phyloP scores from a whole-genome alignment of 1,284 basidiomycete genomes.

The Meripilus lineatus region DNA sequence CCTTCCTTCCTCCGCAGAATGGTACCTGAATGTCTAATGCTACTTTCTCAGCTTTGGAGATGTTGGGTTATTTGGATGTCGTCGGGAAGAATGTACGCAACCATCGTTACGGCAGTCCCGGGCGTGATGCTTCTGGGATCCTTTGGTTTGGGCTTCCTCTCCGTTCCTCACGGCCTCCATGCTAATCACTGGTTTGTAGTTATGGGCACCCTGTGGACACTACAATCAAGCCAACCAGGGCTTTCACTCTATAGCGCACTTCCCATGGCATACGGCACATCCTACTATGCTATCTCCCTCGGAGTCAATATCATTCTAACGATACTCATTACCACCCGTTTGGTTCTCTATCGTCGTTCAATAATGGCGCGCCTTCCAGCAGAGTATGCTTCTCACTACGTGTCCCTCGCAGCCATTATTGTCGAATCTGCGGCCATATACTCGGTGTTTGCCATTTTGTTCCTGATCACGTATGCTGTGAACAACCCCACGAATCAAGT shows the following conservation, averaged over 20 bases:
- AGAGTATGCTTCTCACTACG: constrained; percentile 19
- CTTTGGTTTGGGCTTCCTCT: constrained; percentile 27
- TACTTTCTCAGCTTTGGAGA: constrained; percentile 33
- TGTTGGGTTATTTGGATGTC: constrained; percentile 43
- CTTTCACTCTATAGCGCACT: constrained; percentile 37
- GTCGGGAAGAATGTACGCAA: constrained; percentile 28
- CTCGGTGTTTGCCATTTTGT: constrained; percentile 35
- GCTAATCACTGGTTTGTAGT: constrained; percentile 20
- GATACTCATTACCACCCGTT: constrained; percentile 34
- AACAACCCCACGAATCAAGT: constrained; percentile 10
- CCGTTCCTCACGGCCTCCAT: neutral
- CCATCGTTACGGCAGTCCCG: constrained; percentile 28
- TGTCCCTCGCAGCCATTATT: constrained; percentile 6
- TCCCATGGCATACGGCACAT: constrained; percentile 31
- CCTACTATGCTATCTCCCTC: constrained; percentile 41
- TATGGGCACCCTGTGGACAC: constrained; percentile 40
- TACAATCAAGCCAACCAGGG: constrained; percentile 34
- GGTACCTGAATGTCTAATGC: neutral
- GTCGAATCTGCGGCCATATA: constrained; percentile 8
- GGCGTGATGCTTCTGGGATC: constrained; percentile 28
- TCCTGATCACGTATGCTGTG: constrained; percentile 32
- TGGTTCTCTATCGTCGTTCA: constrained; percentile 32
- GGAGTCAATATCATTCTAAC: constrained; percentile 42
- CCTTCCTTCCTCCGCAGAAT: neutral
- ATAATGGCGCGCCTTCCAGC: constrained; percentile 26